Conservation (phyloP, 306 rosid genomes). For the Betula pendula region DNA sequence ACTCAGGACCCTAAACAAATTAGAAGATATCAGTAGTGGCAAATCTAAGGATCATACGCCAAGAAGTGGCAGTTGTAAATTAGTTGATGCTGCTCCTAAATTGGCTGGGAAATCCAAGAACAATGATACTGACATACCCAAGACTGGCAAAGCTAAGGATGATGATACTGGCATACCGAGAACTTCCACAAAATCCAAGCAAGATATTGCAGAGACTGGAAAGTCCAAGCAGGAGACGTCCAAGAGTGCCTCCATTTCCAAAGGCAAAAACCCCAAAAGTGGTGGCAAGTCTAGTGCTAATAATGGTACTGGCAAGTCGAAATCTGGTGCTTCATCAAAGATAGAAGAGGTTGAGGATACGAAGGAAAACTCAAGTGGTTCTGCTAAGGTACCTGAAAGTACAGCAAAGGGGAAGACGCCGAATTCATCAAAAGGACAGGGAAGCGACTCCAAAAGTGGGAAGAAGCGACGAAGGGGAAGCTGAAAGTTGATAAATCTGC, state of each 20-base stretch:
- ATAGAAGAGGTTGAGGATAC: conserved; percentile 39
- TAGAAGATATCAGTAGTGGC: conserved; percentile 37
- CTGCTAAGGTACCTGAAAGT: conserved; percentile 37
- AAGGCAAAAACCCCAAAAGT: conserved; percentile 47
- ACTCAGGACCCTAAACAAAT: conserved; percentile 46
- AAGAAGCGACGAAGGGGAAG: conserved; percentile 70
- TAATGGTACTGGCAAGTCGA: conserved; percentile 49
- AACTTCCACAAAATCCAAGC: conserved; percentile 57
- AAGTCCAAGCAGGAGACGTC: conserved; percentile 56
- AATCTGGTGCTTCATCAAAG: conserved; percentile 44
- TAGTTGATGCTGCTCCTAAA: conserved; percentile 42
- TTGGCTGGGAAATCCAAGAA: conserved; percentile 49
- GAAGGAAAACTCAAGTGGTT: conserved; percentile 40
- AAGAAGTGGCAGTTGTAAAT: conserved; percentile 48
- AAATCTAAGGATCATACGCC: conserved; percentile 60
- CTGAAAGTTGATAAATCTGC: conserved; percentile 31
- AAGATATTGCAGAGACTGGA: conserved; percentile 48
- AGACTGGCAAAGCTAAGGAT: conserved; percentile 52
- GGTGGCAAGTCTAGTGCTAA: conserved; percentile 55
- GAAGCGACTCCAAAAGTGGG: conserved; percentile 55
- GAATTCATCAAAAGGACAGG: conserved; percentile 50
- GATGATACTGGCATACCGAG: conserved; percentile 46
- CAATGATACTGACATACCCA: conserved; percentile 40
- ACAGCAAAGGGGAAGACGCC: conserved; percentile 47
- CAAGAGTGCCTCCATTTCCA: conserved; percentile 51